Conservation (phyloP, 768 basidiomycete genomes). For the Suillus clintonianus region DNA sequence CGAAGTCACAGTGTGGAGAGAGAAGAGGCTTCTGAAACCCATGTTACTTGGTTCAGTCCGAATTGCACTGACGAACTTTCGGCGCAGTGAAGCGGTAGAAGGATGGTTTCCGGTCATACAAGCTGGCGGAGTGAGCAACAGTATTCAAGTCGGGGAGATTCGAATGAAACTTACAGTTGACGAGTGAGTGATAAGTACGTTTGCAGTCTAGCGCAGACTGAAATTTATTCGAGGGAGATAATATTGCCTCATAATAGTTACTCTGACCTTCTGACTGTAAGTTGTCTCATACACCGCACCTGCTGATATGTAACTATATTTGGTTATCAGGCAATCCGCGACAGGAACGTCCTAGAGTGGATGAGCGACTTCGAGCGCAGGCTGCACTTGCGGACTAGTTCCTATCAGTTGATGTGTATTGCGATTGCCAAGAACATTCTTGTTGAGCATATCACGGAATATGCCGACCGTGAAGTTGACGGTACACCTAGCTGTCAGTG, state of each 20-base stretch:
- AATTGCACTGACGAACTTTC: conserved; percentile 70
- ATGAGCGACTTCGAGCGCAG: conserved; percentile 69
- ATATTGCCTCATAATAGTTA: conserved; percentile 73
- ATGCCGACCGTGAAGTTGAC: conserved; percentile 71
- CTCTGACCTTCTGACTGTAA: conserved; percentile 56
- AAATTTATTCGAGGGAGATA: conserved; percentile 58
- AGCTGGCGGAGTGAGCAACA: conserved; percentile 45
- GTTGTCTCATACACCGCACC: conserved; percentile 13
- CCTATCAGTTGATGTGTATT: conserved; percentile 63
- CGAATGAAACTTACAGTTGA: conserved; percentile 72
- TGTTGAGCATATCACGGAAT: conserved; percentile 67
- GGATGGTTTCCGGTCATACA: conserved; percentile 84
- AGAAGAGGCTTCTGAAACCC: conserved; percentile 64
- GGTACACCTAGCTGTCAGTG: conserved; percentile 63
- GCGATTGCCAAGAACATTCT: conserved; percentile 68
- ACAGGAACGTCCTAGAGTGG: conserved; percentile 73
- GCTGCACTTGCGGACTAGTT: conserved; percentile 64
- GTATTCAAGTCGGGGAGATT: conserved; percentile 73
- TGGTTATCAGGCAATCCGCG: conserved; percentile 36
- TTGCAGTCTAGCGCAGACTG: conserved; percentile 5
- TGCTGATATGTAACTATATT: neutral
- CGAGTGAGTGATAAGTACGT: conserved; percentile 52
- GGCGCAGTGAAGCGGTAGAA: conserved; percentile 72
- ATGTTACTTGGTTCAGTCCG: conserved; percentile 58
- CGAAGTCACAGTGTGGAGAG: conserved; percentile 67